Base-by-base conservation (phyloP, 1,284 basidiomycete species). In the Pascua sp. region DNA sequence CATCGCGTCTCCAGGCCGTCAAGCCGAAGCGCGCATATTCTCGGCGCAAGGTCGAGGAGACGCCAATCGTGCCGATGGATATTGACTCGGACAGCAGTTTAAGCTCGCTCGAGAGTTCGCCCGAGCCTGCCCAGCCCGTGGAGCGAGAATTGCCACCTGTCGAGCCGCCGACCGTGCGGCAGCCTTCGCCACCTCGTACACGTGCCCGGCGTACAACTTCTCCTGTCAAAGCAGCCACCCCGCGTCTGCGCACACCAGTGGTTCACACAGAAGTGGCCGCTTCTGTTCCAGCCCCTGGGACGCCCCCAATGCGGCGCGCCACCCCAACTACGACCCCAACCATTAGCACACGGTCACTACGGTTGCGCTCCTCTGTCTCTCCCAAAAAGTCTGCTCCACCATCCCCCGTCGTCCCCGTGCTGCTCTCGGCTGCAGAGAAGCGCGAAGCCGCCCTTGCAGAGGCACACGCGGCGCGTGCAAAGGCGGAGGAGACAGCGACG, bases 41-140 rank as follows among this genome's bases (percentile, higher is more conserved):
- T 8, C 49, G 43, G 5, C 52, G 47, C 41, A 32, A n/a, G 39
- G 15, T 40, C 39, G 37, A 18, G 10, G 11, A 37, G 12, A 39
- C n/a, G n/a, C 18, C 17, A 8, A 16, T 15, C n/a, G 37, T 15
- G 17, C 32, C 45, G 37, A 15, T 53, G 9, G 43, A 17, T 4
- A 41, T 51, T 8, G 51, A 52, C 37, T 51, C 47, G n/a, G 42
- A 52, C 4, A 50, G 42, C 42, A 44, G 42, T 17, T 17, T 44
- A 10, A 44, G 42, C 24, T 32, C 24, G 3, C 24, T 32, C 24
- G 24, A 32, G 24, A 32, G 24, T 7, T 32, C 24, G 24, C 24
- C 24, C 24, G 24, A 32, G 7, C 24, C 24, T 32, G 7, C 24
- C 7, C 24, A n/a, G n/a, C n/a, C n/a, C n/a, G n/a, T n/a, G n/a